Evolutionary conservation across 352 stramenopile genomes (phyloP).

Genomic region (Salisapilia sapeloensis): DNA sequence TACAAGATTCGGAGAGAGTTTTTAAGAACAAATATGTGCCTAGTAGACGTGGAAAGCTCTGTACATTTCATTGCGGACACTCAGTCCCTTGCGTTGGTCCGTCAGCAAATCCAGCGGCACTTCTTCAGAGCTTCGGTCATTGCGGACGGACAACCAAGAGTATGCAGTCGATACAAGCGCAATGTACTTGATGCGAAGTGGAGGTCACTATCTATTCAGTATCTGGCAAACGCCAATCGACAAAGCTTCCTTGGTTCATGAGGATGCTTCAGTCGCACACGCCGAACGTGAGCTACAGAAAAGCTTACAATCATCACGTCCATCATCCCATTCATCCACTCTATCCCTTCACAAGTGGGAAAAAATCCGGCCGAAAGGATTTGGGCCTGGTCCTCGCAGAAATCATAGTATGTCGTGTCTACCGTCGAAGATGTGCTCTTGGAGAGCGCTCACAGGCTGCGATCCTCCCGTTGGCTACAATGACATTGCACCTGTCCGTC

Average conservation of each 20-base stretch:
- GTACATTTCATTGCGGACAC: conserved; percentile 25
- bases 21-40: background rate
- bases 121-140: conserved; percentile 25
- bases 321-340: too few species aligned
- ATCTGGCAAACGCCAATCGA: conserved; percentile 21
- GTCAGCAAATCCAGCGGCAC: conserved; percentile 17
- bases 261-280: background rate
- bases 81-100: conserved; percentile 21
- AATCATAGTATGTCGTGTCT: conserved; percentile 55
- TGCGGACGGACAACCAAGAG: conserved; percentile 60
- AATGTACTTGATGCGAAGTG: conserved; percentile 30
- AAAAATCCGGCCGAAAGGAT: conserved; percentile 23
- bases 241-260: conserved; percentile 5
- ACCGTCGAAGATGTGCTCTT: conserved; percentile 8
- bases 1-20: background rate
- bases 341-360: conserved; percentile 35
- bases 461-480: background rate
- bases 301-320: background rate
- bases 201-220: conserved; percentile 64
- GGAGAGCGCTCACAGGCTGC: conserved; percentile 5
- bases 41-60: conserved; percentile 31
- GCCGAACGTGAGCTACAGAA: conserved; percentile 1
- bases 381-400: conserved; percentile 25
- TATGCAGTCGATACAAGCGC: conserved; percentile 21
- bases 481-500: conserved; percentile 12